Conservation (phyloP, 257 asterid species). For the Perilla frutescens region DNA sequence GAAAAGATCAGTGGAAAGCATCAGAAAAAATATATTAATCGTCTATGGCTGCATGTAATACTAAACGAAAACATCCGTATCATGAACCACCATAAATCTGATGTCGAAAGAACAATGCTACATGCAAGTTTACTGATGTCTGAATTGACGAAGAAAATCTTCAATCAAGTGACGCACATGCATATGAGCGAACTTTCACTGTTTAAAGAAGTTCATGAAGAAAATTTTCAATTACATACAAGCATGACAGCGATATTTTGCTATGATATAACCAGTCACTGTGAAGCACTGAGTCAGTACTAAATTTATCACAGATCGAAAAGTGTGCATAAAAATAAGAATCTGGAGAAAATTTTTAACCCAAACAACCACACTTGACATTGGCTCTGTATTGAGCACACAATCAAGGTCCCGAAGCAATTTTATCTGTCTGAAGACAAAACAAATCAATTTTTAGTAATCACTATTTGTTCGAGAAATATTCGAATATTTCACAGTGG, state of each 20-base stretch:
- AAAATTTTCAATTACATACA: no score
- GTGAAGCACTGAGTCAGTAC: no score
- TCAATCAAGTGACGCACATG: neutral
- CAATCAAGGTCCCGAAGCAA: neutral
- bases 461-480: neutral
- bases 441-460: neutral
- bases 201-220: neutral
- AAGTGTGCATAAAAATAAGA: neutral
- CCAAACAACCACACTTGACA: neutral
- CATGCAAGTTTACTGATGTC: neutral
- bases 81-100: neutral
- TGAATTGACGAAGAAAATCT: neutral
- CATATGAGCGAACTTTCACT: neutral
- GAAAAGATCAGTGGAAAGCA: conserved; percentile 17
- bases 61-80: neutral
- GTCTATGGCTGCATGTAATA: conserved; percentile 5
- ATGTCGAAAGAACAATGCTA: neutral
- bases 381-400: neutral
- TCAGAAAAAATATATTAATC: neutral
- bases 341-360: neutral
- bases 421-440: neutral
- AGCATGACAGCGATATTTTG: no score
- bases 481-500: neutral
- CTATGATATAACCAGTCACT: no score
- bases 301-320: neutral